Percentiles rank a stretch among this genome's conserved stretches.
Evolutionary conservation across 2,329 filamentous ascomycete species (phyloP).

Genomic region (Pestalotiopsis sp.): DNA sequence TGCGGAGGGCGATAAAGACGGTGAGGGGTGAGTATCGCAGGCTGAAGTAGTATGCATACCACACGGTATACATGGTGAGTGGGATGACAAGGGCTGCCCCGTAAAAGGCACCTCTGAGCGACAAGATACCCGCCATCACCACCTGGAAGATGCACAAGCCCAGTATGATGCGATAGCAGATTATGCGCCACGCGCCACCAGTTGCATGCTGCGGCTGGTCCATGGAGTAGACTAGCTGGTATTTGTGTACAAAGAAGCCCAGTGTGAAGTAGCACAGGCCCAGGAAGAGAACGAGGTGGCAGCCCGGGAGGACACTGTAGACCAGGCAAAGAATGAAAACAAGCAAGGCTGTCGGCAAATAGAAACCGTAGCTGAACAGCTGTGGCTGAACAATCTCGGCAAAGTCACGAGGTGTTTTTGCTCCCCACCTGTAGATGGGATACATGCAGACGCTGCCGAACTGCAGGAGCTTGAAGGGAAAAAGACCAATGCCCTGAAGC

Average conservation of each 20-base stretch:
- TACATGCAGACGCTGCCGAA: slow-evolving; percentile 85
- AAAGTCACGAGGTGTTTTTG: slow-evolving; percentile 88
- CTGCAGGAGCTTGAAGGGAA: slow-evolving; percentile 89
- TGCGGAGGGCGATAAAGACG: slow-evolving; percentile 87
- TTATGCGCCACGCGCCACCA: slow-evolving; percentile 93
- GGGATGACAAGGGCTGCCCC: slow-evolving; percentile 75
- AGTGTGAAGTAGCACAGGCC: slow-evolving; percentile 83
- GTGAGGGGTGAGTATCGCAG: slow-evolving; percentile 86
- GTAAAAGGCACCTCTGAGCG: slow-evolving; percentile 72
- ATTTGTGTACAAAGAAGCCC: slow-evolving; percentile 91
- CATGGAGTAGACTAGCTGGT: slow-evolving; percentile 97
- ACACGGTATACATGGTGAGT: slow-evolving; percentile 77
- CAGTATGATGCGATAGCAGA: slow-evolving; percentile 87
- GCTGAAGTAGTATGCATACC: slow-evolving; percentile 85
- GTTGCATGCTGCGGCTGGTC: slow-evolving; percentile 94
- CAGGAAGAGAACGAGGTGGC: slow-evolving; percentile 79
- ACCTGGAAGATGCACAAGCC: slow-evolving; percentile 88
- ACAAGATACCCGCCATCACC: slow-evolving; percentile 86
- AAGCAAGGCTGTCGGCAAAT: slow-evolving; percentile 86
- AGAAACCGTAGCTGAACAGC: slow-evolving; percentile 94
- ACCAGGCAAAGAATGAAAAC: slow-evolving; percentile 95
- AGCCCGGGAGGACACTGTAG: slow-evolving; percentile 83
- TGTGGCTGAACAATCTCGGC: slow-evolving; percentile 81
- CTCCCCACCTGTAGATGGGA: slow-evolving; percentile 75
- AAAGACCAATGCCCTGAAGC: slow-evolving; percentile 88